A percentile compares a stretch with the other conserved stretches of the same genome.
These are phyloP conservation scores for Ophiosphaerella narmari DNA, from an alignment of 2,329 filamentous ascomycete species.

Conservation along the genomic window DNA sequence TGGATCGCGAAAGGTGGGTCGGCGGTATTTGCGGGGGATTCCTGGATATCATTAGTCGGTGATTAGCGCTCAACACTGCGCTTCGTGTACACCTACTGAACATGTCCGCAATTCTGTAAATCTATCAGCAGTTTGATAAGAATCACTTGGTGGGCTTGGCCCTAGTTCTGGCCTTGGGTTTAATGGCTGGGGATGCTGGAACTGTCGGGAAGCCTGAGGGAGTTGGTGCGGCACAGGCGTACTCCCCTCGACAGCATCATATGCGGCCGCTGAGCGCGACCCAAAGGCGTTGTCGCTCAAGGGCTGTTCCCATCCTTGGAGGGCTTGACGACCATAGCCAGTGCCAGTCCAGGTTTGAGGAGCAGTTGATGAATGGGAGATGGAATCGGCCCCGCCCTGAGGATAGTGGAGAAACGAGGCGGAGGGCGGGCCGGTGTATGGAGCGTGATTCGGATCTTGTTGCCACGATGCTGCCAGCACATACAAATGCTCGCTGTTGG, in stretches of 20 bases:
- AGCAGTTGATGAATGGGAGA: conserved; percentile 19
- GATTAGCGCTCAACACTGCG: conserved; percentile 14
- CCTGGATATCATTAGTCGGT: conserved; percentile 27
- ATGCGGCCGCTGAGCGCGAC: conserved; percentile 21
- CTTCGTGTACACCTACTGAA: conserved; percentile 25
- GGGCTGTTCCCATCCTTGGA: conserved; percentile 24
- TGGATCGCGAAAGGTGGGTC: conserved; percentile 30
- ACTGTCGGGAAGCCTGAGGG: conserved; percentile 19
- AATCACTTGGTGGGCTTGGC: conserved; percentile 13
- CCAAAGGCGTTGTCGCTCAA: conserved; percentile 18
- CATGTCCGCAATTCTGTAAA: conserved; percentile 23
- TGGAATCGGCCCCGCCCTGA: conserved; percentile 29
- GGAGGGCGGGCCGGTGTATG: conserved; percentile 30
- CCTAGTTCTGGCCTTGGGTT: conserved; percentile 7
- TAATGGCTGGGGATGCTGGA: conserved; percentile 13
- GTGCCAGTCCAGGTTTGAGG: conserved; percentile 23
- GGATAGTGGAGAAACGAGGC: conserved; percentile 31
- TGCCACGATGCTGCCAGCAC: conserved; percentile 33
- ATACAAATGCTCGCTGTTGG: conserved; percentile 26
- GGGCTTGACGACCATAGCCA: conserved; percentile 18
- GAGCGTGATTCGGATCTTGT: conserved; percentile 20
- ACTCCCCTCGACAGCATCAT: conserved; percentile 21
- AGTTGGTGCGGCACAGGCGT: conserved; percentile 22
- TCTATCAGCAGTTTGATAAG: conserved; percentile 18
- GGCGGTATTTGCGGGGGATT: conserved; percentile 22